Conservation (phyloP, 2,329 filamentous ascomycete species). For the Pseudocercospora fijiensis region DNA sequence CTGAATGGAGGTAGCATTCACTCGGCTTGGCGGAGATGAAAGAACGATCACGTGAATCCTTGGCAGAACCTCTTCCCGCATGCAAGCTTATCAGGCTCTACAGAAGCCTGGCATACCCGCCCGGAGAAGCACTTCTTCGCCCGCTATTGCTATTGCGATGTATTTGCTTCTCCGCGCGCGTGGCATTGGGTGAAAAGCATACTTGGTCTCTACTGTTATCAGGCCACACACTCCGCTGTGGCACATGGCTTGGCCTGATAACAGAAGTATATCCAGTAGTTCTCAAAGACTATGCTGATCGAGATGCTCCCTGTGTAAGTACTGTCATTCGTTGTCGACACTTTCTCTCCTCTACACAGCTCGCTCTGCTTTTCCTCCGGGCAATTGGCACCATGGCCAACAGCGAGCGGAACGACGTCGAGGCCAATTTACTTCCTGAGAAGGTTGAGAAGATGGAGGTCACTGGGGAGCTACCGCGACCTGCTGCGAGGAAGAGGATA, state of each 20-base stretch:
- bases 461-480: constrained; percentile 38
- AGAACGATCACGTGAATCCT: neutral
- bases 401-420: constrained; percentile 48
- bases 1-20: too few relatives aligned
- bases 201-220: constrained; percentile 9
- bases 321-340: constrained; percentile 2
- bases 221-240: constrained; percentile 11
- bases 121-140: constrained; percentile 24
- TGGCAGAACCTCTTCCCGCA: neutral
- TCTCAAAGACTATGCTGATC: neutral
- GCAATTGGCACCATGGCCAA: constrained; percentile 41
- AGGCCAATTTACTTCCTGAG: constrained; percentile 48
- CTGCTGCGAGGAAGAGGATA: constrained; percentile 59
- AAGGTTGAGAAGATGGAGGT: constrained; percentile 42
- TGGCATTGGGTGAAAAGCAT: constrained; percentile 20
- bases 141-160: constrained; percentile 2
- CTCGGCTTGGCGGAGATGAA: too few relatives aligned
- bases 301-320: constrained; percentile 4
- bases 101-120: constrained; percentile 3
- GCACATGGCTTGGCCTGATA: constrained; percentile 21
- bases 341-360: neutral
- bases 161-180: constrained; percentile 22
- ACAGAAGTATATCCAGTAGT: constrained; percentile 16
- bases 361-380: neutral
- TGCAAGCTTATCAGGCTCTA: neutral